Evolutionary conservation across 2,329 filamentous ascomycete genomes (phyloP).

Genomic region (Pseudogymnoascus sp.): DNA sequence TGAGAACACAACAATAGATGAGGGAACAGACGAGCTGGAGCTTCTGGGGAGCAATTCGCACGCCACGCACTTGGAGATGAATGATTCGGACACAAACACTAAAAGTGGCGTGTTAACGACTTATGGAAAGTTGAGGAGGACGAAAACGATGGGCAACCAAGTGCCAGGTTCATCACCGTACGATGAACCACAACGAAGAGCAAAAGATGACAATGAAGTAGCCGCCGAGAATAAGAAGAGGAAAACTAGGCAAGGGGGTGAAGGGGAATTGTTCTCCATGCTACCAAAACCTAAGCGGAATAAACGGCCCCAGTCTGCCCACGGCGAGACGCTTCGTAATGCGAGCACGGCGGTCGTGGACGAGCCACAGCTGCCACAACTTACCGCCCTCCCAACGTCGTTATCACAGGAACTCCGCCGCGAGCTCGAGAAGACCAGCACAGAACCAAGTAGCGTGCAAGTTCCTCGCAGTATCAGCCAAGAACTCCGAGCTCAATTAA

Average conservation of each 20-base stretch:
- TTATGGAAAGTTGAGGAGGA: slow-evolving; percentile 5
- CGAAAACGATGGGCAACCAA: slow-evolving; percentile 3
- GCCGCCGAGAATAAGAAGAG: neutral
- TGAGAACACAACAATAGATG: neutral
- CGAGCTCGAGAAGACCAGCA: neutral
- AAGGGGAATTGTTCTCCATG: slow-evolving; percentile 9
- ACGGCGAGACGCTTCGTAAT: neutral
- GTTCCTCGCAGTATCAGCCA: slow-evolving; percentile 12
- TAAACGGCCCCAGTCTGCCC: neutral
- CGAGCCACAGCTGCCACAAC: neutral
- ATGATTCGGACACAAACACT: neutral
- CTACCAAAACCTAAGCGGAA: slow-evolving; percentile 12
- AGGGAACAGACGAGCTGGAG: neutral
- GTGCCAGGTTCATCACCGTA: neutral
- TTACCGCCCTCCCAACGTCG: neutral
- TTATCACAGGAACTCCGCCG: neutral
- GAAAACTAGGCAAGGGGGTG: slow-evolving; percentile 2
- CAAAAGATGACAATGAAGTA: neutral
- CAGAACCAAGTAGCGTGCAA: slow-evolving; percentile 5
- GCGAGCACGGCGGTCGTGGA: neutral
- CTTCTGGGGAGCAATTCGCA: neutral
- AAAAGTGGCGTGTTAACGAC: neutral
- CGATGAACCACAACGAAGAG: neutral
- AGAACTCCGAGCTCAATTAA: neutral
- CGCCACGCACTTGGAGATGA: neutral